phyloP scores from a whole-genome alignment of 2,329 filamentous ascomycete genomes.

The Pseudogymnoascus sp. region DNA sequence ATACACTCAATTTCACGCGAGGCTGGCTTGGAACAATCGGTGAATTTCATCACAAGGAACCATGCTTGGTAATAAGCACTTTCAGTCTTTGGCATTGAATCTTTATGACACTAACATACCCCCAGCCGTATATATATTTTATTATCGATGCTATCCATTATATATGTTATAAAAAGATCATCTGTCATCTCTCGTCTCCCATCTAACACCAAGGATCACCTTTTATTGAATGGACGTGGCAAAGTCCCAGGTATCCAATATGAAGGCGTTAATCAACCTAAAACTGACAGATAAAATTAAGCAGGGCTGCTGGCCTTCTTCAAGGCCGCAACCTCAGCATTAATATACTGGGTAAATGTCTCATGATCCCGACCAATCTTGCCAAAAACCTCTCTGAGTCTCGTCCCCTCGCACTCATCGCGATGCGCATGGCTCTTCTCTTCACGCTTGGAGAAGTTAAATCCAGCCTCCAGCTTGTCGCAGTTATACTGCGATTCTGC shows the following conservation, averaged over 20 bases:
- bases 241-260: not conserved
- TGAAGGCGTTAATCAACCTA: not conserved
- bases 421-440: constrained; percentile 10
- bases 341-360: not conserved
- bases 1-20: not conserved
- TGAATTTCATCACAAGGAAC: not conserved
- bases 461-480: constrained; percentile 30
- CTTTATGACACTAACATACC: not conserved
- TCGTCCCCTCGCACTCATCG: constrained; percentile 14
- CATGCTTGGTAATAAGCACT: not conserved
- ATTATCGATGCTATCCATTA: not conserved
- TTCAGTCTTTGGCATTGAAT: not conserved
- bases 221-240: not conserved
- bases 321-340: not conserved
- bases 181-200: not conserved
- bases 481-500: constrained; percentile 46
- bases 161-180: not conserved
- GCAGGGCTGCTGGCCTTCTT: not conserved
- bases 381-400: constrained; percentile 9
- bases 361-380: not conserved
- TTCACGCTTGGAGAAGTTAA: constrained; percentile 30
- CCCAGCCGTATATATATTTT: not conserved
- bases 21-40: not conserved
- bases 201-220: not conserved
- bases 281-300: not conserved